These are phyloP conservation scores for Populus hybrid DNA, from an alignment of 441 rosid species.

Conservation along the genomic window DNA sequence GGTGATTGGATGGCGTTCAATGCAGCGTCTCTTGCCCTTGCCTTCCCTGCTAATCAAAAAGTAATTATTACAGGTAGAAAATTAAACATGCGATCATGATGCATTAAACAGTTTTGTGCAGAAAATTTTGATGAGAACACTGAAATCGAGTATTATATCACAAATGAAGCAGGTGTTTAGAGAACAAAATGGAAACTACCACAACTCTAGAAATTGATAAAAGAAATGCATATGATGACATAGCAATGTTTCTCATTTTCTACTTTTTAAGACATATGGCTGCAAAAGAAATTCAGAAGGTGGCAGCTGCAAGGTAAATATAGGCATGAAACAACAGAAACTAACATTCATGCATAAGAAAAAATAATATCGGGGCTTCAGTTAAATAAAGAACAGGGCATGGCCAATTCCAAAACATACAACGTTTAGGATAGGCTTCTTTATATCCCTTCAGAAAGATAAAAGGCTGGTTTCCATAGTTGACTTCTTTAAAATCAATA, in stretches of 20 bases:
- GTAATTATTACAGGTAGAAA: too few relatives aligned
- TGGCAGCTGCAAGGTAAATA: neutral
- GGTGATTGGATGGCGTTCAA: slow-evolving; percentile 97
- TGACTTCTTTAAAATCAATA: neutral
- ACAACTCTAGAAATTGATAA: neutral
- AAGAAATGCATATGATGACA: neutral
- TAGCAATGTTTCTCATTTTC: neutral
- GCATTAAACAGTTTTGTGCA: neutral
- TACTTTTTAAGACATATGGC: neutral
- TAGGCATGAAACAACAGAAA: neutral
- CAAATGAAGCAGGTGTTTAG: neutral
- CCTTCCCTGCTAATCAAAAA: slow-evolving; percentile 53
- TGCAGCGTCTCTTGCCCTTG: slow-evolving; percentile 98
- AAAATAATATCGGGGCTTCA: neutral
- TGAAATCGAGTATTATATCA: neutral
- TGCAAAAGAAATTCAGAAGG: neutral
- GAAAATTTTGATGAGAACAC: neutral
- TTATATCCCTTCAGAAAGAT: neutral
- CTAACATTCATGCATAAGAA: neutral
- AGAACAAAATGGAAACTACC: neutral
- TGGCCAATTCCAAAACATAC: neutral
- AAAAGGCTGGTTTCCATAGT: neutral
- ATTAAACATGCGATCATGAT: neutral
- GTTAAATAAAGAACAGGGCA: neutral
- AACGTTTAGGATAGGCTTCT: neutral